Percentiles rank a stretch among this genome's conserved stretches.
These are phyloP conservation scores for Fusarium sp. DNA, from an alignment of 2,329 filamentous ascomycete species.

Conservation along the genomic window DNA sequence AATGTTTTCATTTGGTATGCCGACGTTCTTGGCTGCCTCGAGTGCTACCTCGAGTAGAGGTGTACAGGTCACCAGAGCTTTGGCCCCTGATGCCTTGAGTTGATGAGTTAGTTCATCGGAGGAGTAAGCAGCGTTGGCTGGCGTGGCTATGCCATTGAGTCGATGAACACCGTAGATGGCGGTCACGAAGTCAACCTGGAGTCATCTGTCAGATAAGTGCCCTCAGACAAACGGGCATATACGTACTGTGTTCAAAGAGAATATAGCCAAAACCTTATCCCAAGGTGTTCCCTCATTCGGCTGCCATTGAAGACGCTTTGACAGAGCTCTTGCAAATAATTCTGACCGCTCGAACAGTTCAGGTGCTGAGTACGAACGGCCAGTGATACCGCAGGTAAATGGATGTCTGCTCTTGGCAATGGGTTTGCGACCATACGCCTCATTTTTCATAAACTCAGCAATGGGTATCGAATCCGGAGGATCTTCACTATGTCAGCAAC, in stretches of 20 bases:
- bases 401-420: conserved; percentile 70
- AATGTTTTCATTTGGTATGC: conserved; percentile 68
- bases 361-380: conserved; percentile 67
- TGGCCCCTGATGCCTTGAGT: conserved; percentile 71
- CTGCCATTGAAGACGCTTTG: conserved; percentile 68
- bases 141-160: conserved; percentile 74
- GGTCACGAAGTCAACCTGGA: conserved; percentile 75
- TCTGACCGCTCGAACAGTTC: conserved; percentile 74
- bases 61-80: conserved; percentile 74
- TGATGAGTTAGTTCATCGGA: conserved; percentile 75
- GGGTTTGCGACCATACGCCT: conserved; percentile 54
- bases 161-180: conserved; percentile 78
- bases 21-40: conserved; percentile 67
- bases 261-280: conserved; percentile 81
- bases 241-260: conserved; percentile 76
- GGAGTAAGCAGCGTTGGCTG: conserved; percentile 78
- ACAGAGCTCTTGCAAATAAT: conserved; percentile 70
- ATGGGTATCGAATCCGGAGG: conserved; percentile 10
- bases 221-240: not conserved
- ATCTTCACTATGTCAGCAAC: not conserved
- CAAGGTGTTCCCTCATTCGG: conserved; percentile 77
- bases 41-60: conserved; percentile 70
- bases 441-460: conserved; percentile 17
- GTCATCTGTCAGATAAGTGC: accelerated
- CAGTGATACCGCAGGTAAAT: conserved; percentile 80